phyloP scores from a whole-genome alignment of 169 alveolate genomes.

The Besnoitia besnoiti region DNA sequence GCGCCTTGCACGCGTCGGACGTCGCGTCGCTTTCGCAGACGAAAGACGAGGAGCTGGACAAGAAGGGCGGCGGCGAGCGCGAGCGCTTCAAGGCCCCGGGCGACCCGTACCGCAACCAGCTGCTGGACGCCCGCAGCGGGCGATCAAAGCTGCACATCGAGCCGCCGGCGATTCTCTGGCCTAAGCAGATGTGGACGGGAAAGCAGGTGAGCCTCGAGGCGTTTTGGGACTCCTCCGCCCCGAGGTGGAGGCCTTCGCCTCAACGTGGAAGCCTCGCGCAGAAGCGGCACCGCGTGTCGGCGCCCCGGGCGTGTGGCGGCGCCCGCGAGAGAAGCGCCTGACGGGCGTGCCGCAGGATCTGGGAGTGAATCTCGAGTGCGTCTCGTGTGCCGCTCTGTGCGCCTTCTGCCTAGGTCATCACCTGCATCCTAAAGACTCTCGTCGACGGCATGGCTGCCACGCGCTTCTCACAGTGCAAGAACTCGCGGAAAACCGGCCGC shows the following conservation, averaged over 20 bases:
- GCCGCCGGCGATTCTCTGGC: constrained; percentile 94
- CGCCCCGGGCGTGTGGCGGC: too few relatives aligned
- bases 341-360: too few relatives aligned
- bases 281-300: too few relatives aligned
- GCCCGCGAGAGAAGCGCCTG: too few relatives aligned
- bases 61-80: background rate
- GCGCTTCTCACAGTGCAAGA: constrained; percentile 34
- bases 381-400: background rate
- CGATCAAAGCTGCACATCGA: constrained; percentile 68
- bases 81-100: background rate
- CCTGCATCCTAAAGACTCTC: constrained; percentile 79
- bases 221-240: too few relatives aligned
- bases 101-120: background rate
- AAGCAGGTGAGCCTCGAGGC: constrained; percentile 91
- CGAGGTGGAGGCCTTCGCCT: too few relatives aligned
- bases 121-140: constrained; percentile 61
- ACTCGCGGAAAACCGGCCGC: background rate
- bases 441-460: constrained; percentile 79
- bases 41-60: background rate
- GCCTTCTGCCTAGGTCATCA: constrained; percentile 69
- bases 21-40: background rate
- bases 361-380: background rate
- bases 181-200: constrained; percentile 96
- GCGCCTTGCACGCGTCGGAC: background rate
- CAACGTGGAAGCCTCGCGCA: too few relatives aligned